Conservation (phyloP, 2,329 filamentous ascomycete genomes). For the Arthrobotrys iridis region DNA sequence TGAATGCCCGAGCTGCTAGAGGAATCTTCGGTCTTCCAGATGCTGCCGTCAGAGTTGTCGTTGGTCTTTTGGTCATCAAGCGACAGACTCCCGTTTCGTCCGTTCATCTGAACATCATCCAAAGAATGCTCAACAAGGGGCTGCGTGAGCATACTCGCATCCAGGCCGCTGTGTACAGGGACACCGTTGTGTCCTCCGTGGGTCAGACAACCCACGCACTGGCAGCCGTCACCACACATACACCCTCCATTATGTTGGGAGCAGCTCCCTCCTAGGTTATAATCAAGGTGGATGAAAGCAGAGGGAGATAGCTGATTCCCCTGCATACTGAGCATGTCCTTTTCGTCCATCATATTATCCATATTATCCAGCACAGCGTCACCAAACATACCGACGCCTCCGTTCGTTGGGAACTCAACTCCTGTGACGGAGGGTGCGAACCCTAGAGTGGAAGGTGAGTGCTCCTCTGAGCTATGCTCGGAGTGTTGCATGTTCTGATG, state of each 20-base stretch:
- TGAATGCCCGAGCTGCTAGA: background rate
- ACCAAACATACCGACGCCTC: slow-evolving; percentile 30
- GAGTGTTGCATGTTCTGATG: slow-evolving; percentile 62
- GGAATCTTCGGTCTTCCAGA: slow-evolving; percentile 38
- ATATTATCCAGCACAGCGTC: slow-evolving; percentile 36
- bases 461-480: slow-evolving; percentile 54
- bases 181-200: slow-evolving; percentile 54
- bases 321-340: slow-evolving; percentile 24
- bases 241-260: slow-evolving; percentile 56
- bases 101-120: slow-evolving; percentile 1
- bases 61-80: slow-evolving; percentile 12
- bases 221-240: slow-evolving; percentile 58
- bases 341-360: slow-evolving; percentile 36
- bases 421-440: slow-evolving; percentile 35
- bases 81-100: background rate
- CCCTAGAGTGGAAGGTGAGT: slow-evolving; percentile 48
- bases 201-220: slow-evolving; percentile 57
- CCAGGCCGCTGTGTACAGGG: background rate
- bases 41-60: slow-evolving; percentile 9
- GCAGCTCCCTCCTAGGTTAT: slow-evolving; percentile 55
- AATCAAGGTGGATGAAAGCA: slow-evolving; percentile 57
- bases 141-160: slow-evolving; percentile 17
- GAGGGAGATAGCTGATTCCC: slow-evolving; percentile 55
- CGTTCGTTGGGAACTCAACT: slow-evolving; percentile 9
- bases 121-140: slow-evolving; percentile 1